Percentiles rank a stretch among this genome's conserved stretches.
Evolutionary conservation across 2,329 filamentous ascomycete species (phyloP).

Genomic region (Dendrostoma leiphaemia): DNA sequence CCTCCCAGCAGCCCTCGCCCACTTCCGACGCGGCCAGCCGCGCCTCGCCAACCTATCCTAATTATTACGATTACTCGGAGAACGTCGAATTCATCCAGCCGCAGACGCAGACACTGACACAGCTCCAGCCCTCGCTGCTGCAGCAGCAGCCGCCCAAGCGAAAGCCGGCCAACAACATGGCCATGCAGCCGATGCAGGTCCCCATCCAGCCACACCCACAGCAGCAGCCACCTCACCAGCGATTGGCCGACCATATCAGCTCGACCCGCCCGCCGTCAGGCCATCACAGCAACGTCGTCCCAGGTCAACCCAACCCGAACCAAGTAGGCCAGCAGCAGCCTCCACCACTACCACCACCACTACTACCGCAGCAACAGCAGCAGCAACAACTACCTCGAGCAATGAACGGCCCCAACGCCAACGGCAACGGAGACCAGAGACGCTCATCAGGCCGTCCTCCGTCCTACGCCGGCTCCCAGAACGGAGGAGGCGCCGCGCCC

Average conservation of each 20-base stretch:
- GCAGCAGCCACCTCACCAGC: slow-evolving; percentile 5
- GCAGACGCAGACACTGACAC: neutral
- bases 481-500: no score
- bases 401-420: slow-evolving; percentile 1
- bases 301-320: neutral
- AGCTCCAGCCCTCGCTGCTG: neutral
- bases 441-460: no score
- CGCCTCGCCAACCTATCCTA: slow-evolving; percentile 7
- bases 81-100: neutral
- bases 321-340: neutral
- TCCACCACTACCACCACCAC: no score
- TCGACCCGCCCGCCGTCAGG: neutral
- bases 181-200: slow-evolving; percentile 20
- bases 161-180: slow-evolving; percentile 16
- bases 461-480: slow-evolving; percentile 5
- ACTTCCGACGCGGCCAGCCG: no score
- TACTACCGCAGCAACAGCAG: neutral
- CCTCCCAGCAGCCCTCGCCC: neutral
- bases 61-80: slow-evolving; percentile 18
- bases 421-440: neutral
- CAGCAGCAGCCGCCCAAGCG: neutral
- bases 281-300: slow-evolving; percentile 1
- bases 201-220: slow-evolving; percentile 17
- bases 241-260: neutral
- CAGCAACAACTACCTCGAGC: no score